Conservation (phyloP, 257 asterid species). For the Euphrasia confusa region DNA sequence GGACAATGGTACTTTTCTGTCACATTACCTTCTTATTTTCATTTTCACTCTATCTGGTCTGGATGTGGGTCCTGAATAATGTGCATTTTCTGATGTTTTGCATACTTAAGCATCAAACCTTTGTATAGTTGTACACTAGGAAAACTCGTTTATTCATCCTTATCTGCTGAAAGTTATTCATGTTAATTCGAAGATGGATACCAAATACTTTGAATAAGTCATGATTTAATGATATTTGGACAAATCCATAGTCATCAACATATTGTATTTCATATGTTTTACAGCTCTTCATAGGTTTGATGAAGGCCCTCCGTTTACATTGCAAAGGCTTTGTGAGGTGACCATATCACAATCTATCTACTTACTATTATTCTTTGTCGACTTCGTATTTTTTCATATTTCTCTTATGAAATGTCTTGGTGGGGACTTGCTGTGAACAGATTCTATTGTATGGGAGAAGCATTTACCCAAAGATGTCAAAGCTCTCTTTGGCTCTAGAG, state of each 20-base stretch:
- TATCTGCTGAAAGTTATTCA: background rate
- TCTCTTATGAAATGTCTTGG: slow-evolving; percentile 4
- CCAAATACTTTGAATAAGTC: slow-evolving; percentile 1
- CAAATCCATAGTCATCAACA: background rate
- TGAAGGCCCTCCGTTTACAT: slow-evolving; percentile 94
- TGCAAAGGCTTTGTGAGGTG: slow-evolving; percentile 98
- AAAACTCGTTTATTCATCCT: slow-evolving; percentile 1
- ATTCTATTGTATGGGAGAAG: slow-evolving; percentile 73
- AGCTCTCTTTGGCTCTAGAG: slow-evolving; percentile 90
- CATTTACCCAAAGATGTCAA: slow-evolving; percentile 72
- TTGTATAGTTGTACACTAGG: slow-evolving; percentile 4
- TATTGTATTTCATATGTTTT: slow-evolving; percentile 21
- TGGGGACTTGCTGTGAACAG: slow-evolving; percentile 40
- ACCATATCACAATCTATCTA: slow-evolving; percentile 2
- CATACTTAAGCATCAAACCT: background rate
- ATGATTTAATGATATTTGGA: slow-evolving; percentile 9
- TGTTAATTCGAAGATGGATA: background rate
- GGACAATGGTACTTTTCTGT: slow-evolving; percentile 85
- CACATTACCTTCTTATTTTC: slow-evolving; percentile 27
- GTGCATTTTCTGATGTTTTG: slow-evolving; percentile 12
- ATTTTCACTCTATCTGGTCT: slow-evolving; percentile 19
- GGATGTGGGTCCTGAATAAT: slow-evolving; percentile 9
- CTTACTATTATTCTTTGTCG: slow-evolving; percentile 13
- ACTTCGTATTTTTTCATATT: background rate
- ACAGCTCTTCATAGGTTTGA: slow-evolving; percentile 82